Evolutionary conservation across 305 asterid species (phyloP).

Genomic region (Fraxinus sp.): DNA sequence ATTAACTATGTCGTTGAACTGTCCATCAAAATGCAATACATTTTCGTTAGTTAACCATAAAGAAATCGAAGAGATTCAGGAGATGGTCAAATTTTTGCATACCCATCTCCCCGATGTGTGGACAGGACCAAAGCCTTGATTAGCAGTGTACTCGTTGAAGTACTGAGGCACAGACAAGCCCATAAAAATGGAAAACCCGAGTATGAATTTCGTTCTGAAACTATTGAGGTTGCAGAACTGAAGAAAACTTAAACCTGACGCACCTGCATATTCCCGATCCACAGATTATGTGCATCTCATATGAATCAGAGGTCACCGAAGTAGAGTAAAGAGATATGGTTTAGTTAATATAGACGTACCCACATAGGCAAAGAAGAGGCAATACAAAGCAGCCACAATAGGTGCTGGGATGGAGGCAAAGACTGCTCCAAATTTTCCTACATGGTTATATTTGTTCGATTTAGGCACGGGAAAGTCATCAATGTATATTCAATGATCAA

Average conservation of each 20-base stretch:
- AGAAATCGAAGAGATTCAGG: background rate
- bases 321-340: background rate
- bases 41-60: background rate
- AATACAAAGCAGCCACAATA: constrained; percentile 48
- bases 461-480: background rate
- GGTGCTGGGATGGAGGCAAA: constrained; percentile 59
- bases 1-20: constrained; percentile 53
- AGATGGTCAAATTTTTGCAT: constrained; percentile 15
- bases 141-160: constrained; percentile 50
- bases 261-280: constrained; percentile 29
- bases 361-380: constrained; percentile 52
- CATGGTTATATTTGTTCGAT: constrained; percentile 4
- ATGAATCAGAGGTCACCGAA: background rate
- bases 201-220: constrained; percentile 47
- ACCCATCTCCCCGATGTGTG: constrained; percentile 56
- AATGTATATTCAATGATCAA: background rate
- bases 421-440: constrained; percentile 61
- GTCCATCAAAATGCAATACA: background rate
- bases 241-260: constrained; percentile 48
- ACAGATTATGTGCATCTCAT: background rate
- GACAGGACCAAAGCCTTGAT: constrained; percentile 47
- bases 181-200: constrained; percentile 49
- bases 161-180: constrained; percentile 57
- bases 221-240: constrained; percentile 55
- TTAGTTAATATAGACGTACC: constrained; percentile 30